A percentile compares a stretch with the other conserved stretches of the same genome.
Evolutionary conservation across 768 basidiomycete species (phyloP).

Genomic region (Obba rivulosa): DNA sequence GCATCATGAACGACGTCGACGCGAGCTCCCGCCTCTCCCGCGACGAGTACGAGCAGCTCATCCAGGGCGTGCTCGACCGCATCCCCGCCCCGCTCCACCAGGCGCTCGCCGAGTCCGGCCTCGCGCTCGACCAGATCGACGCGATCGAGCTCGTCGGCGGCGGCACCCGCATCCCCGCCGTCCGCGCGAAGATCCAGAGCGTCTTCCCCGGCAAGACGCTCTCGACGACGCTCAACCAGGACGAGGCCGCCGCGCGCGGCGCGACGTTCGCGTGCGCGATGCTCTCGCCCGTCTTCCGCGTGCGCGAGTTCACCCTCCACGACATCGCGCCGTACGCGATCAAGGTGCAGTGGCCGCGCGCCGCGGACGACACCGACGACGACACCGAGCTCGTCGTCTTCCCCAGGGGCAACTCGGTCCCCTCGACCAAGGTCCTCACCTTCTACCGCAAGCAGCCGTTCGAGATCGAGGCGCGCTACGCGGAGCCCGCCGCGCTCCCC

Average conservation of each 20-base stretch:
- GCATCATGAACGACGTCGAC: conserved; percentile 94
- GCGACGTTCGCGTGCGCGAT: conserved; percentile 97
- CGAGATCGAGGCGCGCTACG: conserved; percentile 83
- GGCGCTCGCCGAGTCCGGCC: conserved; percentile 75
- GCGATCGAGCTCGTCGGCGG: conserved; percentile 93
- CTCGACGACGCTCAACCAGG: conserved; percentile 92
- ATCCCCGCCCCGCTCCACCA: conserved; percentile 71
- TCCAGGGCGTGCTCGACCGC: conserved; percentile 68
- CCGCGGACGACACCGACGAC: conserved; percentile 73
- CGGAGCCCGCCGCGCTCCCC: conserved; percentile 65
- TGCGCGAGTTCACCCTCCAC: conserved; percentile 87
- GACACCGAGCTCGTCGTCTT: conserved; percentile 92
- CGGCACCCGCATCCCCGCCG: conserved; percentile 86
- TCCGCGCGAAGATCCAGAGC: conserved; percentile 80
- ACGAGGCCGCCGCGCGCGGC: conserved; percentile 94
- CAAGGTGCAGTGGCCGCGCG: conserved; percentile 82
- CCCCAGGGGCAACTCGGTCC: conserved; percentile 77
- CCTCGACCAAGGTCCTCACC: conserved; percentile 92
- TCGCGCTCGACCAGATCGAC: conserved; percentile 82
- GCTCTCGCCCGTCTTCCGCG: conserved; percentile 96
- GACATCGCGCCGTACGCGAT: conserved; percentile 87
- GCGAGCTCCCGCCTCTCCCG: conserved; percentile 81
- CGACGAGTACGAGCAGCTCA: conserved; percentile 78
- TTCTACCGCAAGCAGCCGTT: conserved; percentile 90
- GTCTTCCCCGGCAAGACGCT: conserved; percentile 82